These are phyloP conservation scores for Verticillium isaacii DNA, from an alignment of 2,329 filamentous ascomycete genomes.

Conservation along the genomic window DNA sequence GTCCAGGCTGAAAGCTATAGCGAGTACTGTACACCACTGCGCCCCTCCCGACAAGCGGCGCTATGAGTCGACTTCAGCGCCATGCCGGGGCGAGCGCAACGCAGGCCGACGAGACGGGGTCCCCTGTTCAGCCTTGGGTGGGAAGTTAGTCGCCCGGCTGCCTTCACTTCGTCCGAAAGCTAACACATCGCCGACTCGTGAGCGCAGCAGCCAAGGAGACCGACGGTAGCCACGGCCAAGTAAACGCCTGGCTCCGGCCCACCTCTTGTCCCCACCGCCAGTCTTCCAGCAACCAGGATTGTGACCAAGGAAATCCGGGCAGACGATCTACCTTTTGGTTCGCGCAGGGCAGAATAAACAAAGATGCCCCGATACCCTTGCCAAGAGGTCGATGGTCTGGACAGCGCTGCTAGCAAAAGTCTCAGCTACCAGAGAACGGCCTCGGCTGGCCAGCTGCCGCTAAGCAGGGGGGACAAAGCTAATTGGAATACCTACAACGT, in stretches of 20 bases:
- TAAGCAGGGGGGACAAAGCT: neutral
- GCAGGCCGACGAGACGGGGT: neutral
- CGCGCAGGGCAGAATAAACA: neutral
- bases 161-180: neutral
- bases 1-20: neutral
- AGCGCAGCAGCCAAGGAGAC: neutral
- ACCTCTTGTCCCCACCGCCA: neutral
- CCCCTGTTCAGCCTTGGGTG: neutral
- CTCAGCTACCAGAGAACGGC: neutral
- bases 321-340: too few relatives aligned
- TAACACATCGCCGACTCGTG: neutral
- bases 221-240: neutral
- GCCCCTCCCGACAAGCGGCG: neutral
- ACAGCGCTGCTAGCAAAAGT: neutral
- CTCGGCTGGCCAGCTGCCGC: neutral
- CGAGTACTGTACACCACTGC: neutral
- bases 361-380: neutral
- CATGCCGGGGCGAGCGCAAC: neutral
- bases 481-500: neutral
- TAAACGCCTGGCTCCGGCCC: neutral
- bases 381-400: neutral
- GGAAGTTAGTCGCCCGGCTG: too few relatives aligned
- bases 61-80: neutral
- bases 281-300: neutral
- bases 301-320: neutral